A percentile compares a stretch with the other conserved stretches of the same genome.
Conservation (phyloP, 208 protist genomes). For the Trypanosoma rangeli region DNA sequence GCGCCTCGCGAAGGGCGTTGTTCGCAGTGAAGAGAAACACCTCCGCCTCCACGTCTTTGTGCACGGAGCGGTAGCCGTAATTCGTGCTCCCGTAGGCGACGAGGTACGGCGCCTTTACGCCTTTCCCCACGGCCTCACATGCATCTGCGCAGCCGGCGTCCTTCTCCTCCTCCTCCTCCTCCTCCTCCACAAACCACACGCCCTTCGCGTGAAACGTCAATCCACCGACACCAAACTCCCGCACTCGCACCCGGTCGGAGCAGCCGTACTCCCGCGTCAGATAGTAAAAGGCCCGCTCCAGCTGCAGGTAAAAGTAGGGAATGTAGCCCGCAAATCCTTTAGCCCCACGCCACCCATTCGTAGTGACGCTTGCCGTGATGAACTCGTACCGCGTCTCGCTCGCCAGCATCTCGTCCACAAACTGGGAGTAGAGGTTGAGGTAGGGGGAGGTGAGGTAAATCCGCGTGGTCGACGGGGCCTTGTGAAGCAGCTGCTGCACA, state of each 20-base stretch:
- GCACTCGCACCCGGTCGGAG: conserved; percentile 52
- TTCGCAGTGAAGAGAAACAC: conserved; percentile 65
- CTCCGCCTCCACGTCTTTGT: conserved; percentile 84
- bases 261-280: conserved; percentile 56
- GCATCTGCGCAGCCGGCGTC: neutral
- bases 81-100: conserved; percentile 88
- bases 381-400: conserved; percentile 38
- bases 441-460: conserved; percentile 82
- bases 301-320: conserved; percentile 82
- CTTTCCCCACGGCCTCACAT: neutral
- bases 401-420: conserved; percentile 54
- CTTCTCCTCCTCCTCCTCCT: too few relatives aligned
- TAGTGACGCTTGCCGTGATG: conserved; percentile 71
- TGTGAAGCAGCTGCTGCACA: conserved; percentile 48
- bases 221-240: conserved; percentile 60
- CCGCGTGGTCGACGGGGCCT: conserved; percentile 37
- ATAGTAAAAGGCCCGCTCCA: conserved; percentile 77
- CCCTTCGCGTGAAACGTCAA: conserved; percentile 89
- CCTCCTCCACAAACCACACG: conserved; percentile 51
- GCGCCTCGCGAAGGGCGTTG: conserved; percentile 41
- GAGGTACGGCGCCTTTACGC: conserved; percentile 45
- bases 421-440: conserved; percentile 75
- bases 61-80: conserved; percentile 82
- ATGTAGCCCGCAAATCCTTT: conserved; percentile 70
- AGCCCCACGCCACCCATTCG: conserved; percentile 76